Evolutionary conservation across 257 asterid genomes (phyloP).

Genomic region (Osmanthus fragrans): DNA sequence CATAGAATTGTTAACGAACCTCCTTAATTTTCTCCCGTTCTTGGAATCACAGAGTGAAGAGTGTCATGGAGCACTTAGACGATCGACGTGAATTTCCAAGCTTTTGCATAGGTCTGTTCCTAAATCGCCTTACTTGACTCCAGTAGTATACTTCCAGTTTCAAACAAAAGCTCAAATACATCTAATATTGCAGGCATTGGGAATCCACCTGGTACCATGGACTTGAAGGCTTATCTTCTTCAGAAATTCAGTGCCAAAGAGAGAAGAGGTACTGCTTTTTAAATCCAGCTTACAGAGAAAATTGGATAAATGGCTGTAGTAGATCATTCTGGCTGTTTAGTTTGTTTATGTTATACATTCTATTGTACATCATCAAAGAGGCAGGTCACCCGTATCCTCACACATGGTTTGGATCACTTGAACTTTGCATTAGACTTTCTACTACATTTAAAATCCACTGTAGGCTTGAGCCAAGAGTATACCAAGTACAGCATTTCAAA

Average conservation of each 20-base stretch:
- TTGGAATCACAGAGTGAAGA: conserved; percentile 66
- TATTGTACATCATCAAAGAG: not conserved
- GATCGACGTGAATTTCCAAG: conserved; percentile 89
- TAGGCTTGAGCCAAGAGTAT: not conserved
- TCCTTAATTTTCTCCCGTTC: not conserved
- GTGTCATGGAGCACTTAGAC: conserved; percentile 86
- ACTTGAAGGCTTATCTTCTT: conserved; percentile 87
- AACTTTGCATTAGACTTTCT: not conserved
- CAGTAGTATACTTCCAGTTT: not conserved
- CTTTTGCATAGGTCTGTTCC: conserved; percentile 73
- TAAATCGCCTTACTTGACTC: conserved; percentile 4
- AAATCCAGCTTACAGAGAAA: not conserved
- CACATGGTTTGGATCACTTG: not conserved
- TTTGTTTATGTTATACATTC: conserved; percentile 1
- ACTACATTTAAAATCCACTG: not conserved
- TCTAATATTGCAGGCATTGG: conserved; percentile 63
- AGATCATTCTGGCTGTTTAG: not conserved
- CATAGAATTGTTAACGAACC: not conserved
- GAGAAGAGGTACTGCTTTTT: conserved; percentile 52
- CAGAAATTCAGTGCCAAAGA: conserved; percentile 84
- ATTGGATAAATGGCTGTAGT: not conserved
- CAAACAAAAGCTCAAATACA: conserved; percentile 12
- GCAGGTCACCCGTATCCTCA: not conserved
- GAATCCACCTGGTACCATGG: conserved; percentile 94
- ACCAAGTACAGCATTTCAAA: no score